Evolutionary conservation across 768 basidiomycete genomes (phyloP).

Genomic region (Rhizopogon sp.): DNA sequence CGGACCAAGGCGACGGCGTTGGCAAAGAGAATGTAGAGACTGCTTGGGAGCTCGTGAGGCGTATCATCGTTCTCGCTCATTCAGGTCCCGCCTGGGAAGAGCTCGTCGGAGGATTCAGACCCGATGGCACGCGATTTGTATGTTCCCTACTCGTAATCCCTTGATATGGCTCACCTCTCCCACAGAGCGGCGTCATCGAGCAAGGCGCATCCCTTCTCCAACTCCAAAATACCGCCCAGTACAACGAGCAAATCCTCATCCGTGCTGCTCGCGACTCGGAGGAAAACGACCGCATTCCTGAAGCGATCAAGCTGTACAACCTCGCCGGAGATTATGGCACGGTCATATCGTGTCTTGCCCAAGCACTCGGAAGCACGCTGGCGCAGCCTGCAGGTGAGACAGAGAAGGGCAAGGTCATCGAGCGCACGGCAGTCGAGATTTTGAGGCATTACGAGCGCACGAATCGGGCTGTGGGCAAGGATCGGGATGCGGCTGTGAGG

Average conservation of each 20-base stretch:
- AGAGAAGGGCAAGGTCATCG: constrained; percentile 63
- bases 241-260: constrained; percentile 78
- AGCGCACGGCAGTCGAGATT: constrained; percentile 74
- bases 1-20: constrained; percentile 63
- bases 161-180: neutral
- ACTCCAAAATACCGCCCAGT: constrained; percentile 58
- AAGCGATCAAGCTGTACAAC: constrained; percentile 95
- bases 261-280: constrained; percentile 79
- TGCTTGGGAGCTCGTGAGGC: constrained; percentile 75
- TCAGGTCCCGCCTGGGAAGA: constrained; percentile 85
- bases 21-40: constrained; percentile 83
- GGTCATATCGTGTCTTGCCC: constrained; percentile 83
- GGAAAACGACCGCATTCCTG: constrained; percentile 77
- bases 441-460: constrained; percentile 76
- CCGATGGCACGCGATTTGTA: constrained; percentile 88
- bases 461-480: constrained; percentile 67
- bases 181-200: constrained; percentile 82
- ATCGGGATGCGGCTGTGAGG: constrained; percentile 67
- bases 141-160: constrained; percentile 25
- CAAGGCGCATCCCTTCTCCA: constrained; percentile 75
- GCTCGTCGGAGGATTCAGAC: constrained; percentile 87
- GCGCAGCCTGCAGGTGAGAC: constrained; percentile 48
- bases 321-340: constrained; percentile 87
- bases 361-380: constrained; percentile 81
- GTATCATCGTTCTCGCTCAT: constrained; percentile 76